phyloP scores from a whole-genome alignment of 1,284 basidiomycete species.

The Lentinus polychrous region DNA sequence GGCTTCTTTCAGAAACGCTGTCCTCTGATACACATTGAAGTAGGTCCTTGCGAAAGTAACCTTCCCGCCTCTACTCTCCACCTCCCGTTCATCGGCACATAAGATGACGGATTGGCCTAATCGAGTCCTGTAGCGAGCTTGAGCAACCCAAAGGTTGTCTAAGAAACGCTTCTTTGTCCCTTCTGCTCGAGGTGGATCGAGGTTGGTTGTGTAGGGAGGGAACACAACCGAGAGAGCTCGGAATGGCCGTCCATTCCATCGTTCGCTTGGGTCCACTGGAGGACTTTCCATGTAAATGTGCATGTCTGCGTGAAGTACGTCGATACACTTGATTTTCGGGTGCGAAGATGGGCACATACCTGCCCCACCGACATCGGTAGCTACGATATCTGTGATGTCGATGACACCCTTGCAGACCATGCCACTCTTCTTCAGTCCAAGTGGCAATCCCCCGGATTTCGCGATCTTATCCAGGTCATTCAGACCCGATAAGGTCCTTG shows the following conservation, averaged over 20 bases:
- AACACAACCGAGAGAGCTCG: slow-evolving; percentile 67
- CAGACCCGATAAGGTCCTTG: slow-evolving; percentile 72
- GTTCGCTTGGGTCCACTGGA: slow-evolving; percentile 72
- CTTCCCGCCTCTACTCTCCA: slow-evolving; percentile 56
- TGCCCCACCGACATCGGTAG: slow-evolving; percentile 77
- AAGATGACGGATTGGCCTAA: slow-evolving; percentile 61
- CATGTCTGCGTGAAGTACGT: slow-evolving; percentile 49
- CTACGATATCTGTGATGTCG: slow-evolving; percentile 79
- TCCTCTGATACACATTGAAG: slow-evolving; percentile 80
- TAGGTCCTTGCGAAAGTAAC: slow-evolving; percentile 69
- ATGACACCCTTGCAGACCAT: slow-evolving; percentile 85
- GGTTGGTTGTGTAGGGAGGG: slow-evolving; percentile 56
- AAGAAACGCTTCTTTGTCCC: slow-evolving; percentile 78
- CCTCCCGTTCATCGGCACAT: slow-evolving; percentile 64
- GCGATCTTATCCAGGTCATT: slow-evolving; percentile 77
- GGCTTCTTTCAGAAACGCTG: slow-evolving; percentile 63
- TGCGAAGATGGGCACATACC: slow-evolving; percentile 37
- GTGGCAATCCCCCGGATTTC: slow-evolving; percentile 50
- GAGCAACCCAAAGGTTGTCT: slow-evolving; percentile 79
- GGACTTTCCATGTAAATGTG: slow-evolving; percentile 79
- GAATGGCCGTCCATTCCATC: slow-evolving; percentile 80
- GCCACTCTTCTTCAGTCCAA: slow-evolving; percentile 67
- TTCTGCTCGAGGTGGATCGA: slow-evolving; percentile 58
- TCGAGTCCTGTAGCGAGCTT: slow-evolving; percentile 71
- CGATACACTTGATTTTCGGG: background rate